Evolutionary conservation across 306 rosid species (phyloP).

Genomic region (Phaseolus lunatus): DNA sequence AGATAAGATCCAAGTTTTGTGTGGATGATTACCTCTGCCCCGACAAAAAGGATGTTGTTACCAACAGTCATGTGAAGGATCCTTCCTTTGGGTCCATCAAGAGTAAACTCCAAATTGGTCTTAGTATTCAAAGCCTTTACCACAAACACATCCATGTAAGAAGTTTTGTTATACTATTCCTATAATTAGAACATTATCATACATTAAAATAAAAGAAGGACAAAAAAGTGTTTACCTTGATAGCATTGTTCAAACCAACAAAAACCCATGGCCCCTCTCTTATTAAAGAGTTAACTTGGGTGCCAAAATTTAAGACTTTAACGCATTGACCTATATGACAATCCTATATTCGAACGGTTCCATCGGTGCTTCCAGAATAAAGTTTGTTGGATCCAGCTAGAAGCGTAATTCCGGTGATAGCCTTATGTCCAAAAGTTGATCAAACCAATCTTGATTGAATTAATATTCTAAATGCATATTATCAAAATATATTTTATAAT

Average conservation of each 20-base stretch:
- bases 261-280: slow-evolving; percentile 61
- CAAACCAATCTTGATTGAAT: neutral
- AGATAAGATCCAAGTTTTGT: neutral
- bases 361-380: slow-evolving; percentile 56
- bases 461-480: neutral
- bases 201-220: neutral
- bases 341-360: slow-evolving; percentile 58
- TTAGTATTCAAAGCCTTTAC: no score
- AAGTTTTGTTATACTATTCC: neutral
- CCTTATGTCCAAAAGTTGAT: slow-evolving; percentile 37
- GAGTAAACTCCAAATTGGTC: neutral
- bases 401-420: slow-evolving; percentile 55
- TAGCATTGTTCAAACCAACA: slow-evolving; percentile 50
- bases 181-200: neutral
- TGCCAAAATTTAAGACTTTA: slow-evolving; percentile 39
- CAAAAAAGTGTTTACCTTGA: slow-evolving; percentile 45
- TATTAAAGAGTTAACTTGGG: slow-evolving; percentile 52
- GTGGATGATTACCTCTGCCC: slow-evolving; percentile 46
- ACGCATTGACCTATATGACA: slow-evolving; percentile 54
- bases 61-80: slow-evolving; percentile 50
- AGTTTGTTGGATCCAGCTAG: slow-evolving; percentile 53
- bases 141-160: no score
- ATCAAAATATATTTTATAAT: no score
- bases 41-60: slow-evolving; percentile 52
- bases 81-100: slow-evolving; percentile 54